Percentiles rank a stretch among this genome's conserved stretches.
These are phyloP conservation scores for Neonectria neomacrospora DNA, from an alignment of 2,329 filamentous ascomycete genomes.

Conservation along the genomic window DNA sequence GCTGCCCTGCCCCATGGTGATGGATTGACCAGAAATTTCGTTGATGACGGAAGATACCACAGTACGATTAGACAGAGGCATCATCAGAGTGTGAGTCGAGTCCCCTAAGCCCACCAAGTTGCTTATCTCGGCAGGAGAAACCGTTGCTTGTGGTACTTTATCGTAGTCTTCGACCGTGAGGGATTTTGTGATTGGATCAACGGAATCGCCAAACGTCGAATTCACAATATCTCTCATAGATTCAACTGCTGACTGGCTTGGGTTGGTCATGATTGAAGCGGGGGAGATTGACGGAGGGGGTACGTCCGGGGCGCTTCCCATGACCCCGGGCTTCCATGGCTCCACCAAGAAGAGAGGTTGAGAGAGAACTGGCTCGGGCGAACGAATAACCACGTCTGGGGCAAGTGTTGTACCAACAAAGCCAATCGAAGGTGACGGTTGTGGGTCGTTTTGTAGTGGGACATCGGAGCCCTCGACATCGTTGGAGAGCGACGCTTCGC, in stretches of 20 bases:
- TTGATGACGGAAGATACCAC: constrained; percentile 30
- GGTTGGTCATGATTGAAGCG: constrained; percentile 41
- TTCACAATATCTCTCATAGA: constrained; percentile 37
- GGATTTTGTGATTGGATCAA: constrained; percentile 30
- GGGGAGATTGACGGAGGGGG: constrained; percentile 43
- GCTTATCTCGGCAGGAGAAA: constrained; percentile 54
- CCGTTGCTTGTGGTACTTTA: constrained; percentile 45
- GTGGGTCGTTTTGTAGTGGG: constrained; percentile 11
- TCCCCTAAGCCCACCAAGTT: constrained; percentile 42
- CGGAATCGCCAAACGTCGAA: constrained; percentile 33
- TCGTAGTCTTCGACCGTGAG: constrained; percentile 36
- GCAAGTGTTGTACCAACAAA: constrained; percentile 1
- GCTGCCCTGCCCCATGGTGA: constrained; percentile 43
- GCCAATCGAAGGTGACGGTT: constrained; percentile 4
- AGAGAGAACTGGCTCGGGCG: constrained; percentile 32
- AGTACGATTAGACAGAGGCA: constrained; percentile 36
- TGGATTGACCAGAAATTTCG: constrained; percentile 40
- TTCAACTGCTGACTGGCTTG: constrained; percentile 36
- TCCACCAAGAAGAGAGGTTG: constrained; percentile 36
- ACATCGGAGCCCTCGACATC: constrained; percentile 28
- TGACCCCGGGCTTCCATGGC: constrained; percentile 42
- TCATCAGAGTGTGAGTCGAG: constrained; percentile 32
- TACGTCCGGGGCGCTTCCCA: constrained; percentile 34
- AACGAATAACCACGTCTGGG: constrained; percentile 30
- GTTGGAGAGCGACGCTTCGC: constrained; percentile 28